These are phyloP conservation scores for Apiosordaria backusii DNA, from an alignment of 495 filamentous ascomycete genomes.

Conservation along the genomic window DNA sequence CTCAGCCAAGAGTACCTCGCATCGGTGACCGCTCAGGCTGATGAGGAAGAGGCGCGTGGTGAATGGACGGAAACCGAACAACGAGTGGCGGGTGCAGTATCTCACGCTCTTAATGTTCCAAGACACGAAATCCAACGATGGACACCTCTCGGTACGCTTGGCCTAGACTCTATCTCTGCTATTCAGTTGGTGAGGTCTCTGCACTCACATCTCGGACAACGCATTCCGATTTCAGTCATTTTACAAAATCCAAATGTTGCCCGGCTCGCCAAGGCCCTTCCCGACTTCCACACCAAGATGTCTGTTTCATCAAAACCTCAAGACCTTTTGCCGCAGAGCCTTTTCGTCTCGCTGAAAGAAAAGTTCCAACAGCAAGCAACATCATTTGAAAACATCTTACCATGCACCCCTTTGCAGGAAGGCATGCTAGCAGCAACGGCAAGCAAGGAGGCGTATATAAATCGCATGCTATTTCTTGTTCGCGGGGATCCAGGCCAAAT, in stretches of 20 bases:
- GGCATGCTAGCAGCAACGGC: conserved; percentile 64
- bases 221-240: conserved; percentile 59
- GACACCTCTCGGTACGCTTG: conserved; percentile 50
- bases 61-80: conserved; percentile 52
- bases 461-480: conserved; percentile 43
- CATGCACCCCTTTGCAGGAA: conserved; percentile 79
- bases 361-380: conserved; percentile 34
- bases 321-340: conserved; percentile 35
- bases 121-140: conserved; percentile 55
- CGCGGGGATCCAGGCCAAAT: conserved; percentile 24
- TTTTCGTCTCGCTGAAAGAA: conserved; percentile 32
- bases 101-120: conserved; percentile 41
- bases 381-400: conserved; percentile 54
- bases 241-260: conserved; percentile 58
- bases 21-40: conserved; percentile 21
- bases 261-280: conserved; percentile 47
- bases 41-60: conserved; percentile 34
- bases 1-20: conserved; percentile 21
- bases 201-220: conserved; percentile 35
- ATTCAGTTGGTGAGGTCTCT: conserved; percentile 61
- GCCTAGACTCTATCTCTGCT: conserved; percentile 77
- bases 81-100: conserved; percentile 45
- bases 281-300: neutral
- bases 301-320: neutral
- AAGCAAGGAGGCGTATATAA: conserved; percentile 39